These are phyloP conservation scores for Xylogone sp. DNA, from an alignment of 2,329 filamentous ascomycete species.

Conservation along the genomic window DNA sequence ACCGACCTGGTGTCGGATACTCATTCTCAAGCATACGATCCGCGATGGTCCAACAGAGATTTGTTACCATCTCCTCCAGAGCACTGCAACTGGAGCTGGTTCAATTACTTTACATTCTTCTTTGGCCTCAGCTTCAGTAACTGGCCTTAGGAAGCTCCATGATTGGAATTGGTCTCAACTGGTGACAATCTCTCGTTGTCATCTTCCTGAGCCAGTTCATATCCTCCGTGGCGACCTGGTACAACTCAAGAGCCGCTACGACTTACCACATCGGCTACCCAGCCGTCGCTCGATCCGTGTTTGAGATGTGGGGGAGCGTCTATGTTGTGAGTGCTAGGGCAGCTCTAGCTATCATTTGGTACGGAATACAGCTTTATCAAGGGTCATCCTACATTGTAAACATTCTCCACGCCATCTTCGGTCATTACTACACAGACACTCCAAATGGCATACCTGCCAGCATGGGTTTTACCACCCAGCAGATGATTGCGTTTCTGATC, in stretches of 20 bases:
- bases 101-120: constrained; percentile 2
- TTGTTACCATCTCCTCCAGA: not conserved
- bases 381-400: constrained; percentile 45
- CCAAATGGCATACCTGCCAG: constrained; percentile 33
- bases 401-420: constrained; percentile 42
- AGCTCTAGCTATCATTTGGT: constrained; percentile 49
- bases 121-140: constrained; percentile 30
- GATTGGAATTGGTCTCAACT: constrained; percentile 39
- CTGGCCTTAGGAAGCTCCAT: constrained; percentile 36
- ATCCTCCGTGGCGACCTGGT: constrained; percentile 37
- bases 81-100: not conserved
- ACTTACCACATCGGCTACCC: constrained; percentile 41
- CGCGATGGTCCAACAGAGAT: not conserved
- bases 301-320: constrained; percentile 41
- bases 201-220: constrained; percentile 40
- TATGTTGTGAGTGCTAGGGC: constrained; percentile 36
- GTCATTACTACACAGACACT: constrained; percentile 32
- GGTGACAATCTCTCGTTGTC: constrained; percentile 40
- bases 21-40: too few relatives aligned
- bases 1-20: too few relatives aligned
- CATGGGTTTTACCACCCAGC: constrained; percentile 34
- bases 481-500: constrained; percentile 46
- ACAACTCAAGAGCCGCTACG: constrained; percentile 38
- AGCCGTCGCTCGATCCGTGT: constrained; percentile 29
- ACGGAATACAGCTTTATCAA: constrained; percentile 44